phyloP scores from a whole-genome alignment of 2,329 filamentous ascomycete species.

The Thielaviopsis punctulata region DNA sequence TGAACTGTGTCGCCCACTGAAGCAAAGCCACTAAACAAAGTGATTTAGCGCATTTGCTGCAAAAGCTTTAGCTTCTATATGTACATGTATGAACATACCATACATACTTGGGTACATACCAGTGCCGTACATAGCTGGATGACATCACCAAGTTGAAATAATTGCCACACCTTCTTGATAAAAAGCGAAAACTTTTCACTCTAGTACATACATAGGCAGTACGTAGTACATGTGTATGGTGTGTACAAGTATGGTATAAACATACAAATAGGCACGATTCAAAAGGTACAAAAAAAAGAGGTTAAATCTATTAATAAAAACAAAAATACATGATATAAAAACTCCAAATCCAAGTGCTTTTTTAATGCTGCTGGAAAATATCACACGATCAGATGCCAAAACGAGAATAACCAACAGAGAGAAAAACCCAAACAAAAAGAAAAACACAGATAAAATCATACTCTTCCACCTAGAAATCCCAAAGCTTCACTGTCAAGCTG shows the following conservation, averaged over 20 bases:
- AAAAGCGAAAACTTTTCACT: no score
- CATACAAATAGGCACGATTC: no score
- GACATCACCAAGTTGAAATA: no score
- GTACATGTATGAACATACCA: not conserved
- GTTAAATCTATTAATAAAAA: not conserved
- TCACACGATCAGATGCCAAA: not conserved
- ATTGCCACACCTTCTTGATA: no score
- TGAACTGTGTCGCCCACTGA: not conserved
- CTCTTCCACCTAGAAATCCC: constrained; percentile 31
- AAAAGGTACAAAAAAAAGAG: not conserved
- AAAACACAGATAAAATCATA: not conserved
- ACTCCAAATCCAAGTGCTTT: not conserved
- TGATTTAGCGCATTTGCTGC: not conserved
- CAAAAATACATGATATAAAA: not conserved
- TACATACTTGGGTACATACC: no score
- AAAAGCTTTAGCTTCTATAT: not conserved
- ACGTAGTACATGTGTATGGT: no score
- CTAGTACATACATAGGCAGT: no score
- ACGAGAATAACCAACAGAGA: no score
- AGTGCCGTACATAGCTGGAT: not conserved
- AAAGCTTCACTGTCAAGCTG: constrained; percentile 40
- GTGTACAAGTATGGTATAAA: no score
- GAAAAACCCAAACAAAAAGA: not conserved
- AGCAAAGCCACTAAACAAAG: not conserved
- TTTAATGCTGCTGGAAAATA: not conserved